Base-by-base conservation (phyloP, 495 filamentous ascomycete species). In the Beverwykella pulmonaria region DNA sequence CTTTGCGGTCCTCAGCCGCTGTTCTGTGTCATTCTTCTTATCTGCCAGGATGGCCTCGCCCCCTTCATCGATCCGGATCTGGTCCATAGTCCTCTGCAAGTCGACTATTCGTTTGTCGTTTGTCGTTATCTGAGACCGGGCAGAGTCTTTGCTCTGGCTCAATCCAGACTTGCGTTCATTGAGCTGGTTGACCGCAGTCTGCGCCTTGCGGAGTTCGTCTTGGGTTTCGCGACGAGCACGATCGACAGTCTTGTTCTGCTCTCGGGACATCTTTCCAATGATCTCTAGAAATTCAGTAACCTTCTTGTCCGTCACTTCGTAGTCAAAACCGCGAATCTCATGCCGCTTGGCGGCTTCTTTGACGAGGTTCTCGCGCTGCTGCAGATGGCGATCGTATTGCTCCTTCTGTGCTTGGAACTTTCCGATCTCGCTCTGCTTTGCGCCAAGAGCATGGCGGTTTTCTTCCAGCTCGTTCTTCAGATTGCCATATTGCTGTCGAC, bases 351-450 rank as follows among this genome's bases (percentile, higher is more conserved):
- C 90, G 47, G 90, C 84, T 12, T 95, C 88, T 67, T 85, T 90
- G 62, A 97, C 87, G 75, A 95, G 83, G 1, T 78, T 79, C 63
- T 88, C 82, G 26, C 93, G 88, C 25, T 82, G 76, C 65, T 83
- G 79, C 5, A 96, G 71, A 54, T 96, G 89, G 12, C 86, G 85
- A 73, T 97, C 92, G 70, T 93, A 92, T 65, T 88, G 89, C 71
- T 88, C 87, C 75, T 92, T 91, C 74, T 97, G 87, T 8, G 93
- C 92, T 75, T 94, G 86, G 71, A 87, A 86, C 71, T 88, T 91
- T 29, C 94, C 94, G 69, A 87, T 82, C 74, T 97, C 94, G 15
- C 87, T 86, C 49, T 92, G 86, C 75, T 96, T 97, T 41, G 79
- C 75, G 2, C 86, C 86, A 26, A 93, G 78, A 9, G 80, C 72